Evolutionary conservation across 2,329 filamentous ascomycete species (phyloP).

Genomic region (Thielaviopsis euricoi): DNA sequence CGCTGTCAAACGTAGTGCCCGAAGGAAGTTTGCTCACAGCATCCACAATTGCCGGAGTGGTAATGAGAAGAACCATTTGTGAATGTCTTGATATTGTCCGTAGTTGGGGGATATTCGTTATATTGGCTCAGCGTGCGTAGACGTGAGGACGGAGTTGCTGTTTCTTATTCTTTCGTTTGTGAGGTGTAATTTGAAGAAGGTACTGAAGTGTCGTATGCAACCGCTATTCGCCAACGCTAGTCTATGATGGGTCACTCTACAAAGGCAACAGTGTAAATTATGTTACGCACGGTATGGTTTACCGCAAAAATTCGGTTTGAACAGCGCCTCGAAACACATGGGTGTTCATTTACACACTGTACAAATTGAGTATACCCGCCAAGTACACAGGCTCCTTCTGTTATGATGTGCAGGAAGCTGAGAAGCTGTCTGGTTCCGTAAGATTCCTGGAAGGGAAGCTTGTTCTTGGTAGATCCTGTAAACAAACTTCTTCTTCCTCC

Average conservation of each 20-base stretch:
- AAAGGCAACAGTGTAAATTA: too few relatives aligned
- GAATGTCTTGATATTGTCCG: background rate
- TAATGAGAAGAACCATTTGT: constrained; percentile 61
- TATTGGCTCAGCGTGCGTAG: too few relatives aligned
- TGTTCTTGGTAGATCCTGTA: background rate
- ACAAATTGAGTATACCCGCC: background rate
- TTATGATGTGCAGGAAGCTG: background rate
- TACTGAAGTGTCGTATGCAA: too few relatives aligned
- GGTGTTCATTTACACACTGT: background rate
- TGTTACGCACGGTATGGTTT: too few relatives aligned
- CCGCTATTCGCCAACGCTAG: too few relatives aligned
- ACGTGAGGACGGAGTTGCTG: too few relatives aligned
- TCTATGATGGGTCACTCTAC: too few relatives aligned
- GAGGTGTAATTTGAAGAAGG: too few relatives aligned
- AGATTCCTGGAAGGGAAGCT: background rate
- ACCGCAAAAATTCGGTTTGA: too few relatives aligned
- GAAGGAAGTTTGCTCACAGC: constrained; percentile 28
- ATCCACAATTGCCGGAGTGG: constrained; percentile 52
- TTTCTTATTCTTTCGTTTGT: too few relatives aligned
- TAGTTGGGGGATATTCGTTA: too few relatives aligned
- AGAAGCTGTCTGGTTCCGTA: background rate
- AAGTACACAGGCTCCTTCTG: background rate
- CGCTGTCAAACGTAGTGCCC: background rate
- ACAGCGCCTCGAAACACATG: too few relatives aligned
- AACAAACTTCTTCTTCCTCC: background rate